A percentile compares a stretch with the other conserved stretches of the same genome.
Evolutionary conservation across 768 basidiomycete genomes (phyloP).

Genomic region (Amanita brunnescens): DNA sequence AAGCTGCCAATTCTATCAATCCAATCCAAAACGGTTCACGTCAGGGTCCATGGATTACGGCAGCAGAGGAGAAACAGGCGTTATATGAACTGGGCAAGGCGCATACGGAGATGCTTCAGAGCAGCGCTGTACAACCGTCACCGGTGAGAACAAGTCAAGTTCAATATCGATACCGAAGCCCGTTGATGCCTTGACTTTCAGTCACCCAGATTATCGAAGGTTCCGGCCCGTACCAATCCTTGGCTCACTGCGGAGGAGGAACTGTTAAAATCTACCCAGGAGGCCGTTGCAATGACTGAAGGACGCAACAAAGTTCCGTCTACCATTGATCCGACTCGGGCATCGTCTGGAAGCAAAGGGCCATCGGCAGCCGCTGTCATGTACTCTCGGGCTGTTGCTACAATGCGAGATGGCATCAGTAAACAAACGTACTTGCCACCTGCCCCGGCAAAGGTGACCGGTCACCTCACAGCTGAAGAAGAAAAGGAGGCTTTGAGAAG

Average conservation of each 20-base stretch:
- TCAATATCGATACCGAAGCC: no score
- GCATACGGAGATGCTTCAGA: no score
- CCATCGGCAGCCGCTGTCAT: slow-evolving; percentile 17
- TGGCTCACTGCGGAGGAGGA: slow-evolving; percentile 75
- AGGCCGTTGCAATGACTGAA: slow-evolving; percentile 53
- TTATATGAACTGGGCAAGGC: no score
- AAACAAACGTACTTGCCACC: slow-evolving; percentile 13
- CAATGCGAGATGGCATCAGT: slow-evolving; percentile 17
- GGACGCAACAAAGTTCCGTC: slow-evolving; percentile 19
- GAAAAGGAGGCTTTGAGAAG: slow-evolving; percentile 65
- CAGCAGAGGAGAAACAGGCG: slow-evolving; percentile 57
- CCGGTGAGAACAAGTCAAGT: no score
- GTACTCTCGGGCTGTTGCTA: slow-evolving; percentile 26
- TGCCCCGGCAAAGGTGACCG: slow-evolving; percentile 23
- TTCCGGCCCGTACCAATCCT: slow-evolving; percentile 13
- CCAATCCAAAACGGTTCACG: neutral
- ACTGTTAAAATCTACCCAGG: slow-evolving; percentile 60
- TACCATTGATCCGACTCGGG: slow-evolving; percentile 13
- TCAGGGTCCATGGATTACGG: slow-evolving; percentile 37
- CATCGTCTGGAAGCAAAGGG: slow-evolving; percentile 14
- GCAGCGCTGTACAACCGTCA: no score
- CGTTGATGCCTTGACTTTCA: no score
- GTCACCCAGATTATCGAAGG: slow-evolving; percentile 9
- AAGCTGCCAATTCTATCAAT: neutral
- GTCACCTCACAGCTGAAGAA: slow-evolving; percentile 56